Conservation (phyloP, 345 rosid genomes). For the Nephelium lappaceum region DNA sequence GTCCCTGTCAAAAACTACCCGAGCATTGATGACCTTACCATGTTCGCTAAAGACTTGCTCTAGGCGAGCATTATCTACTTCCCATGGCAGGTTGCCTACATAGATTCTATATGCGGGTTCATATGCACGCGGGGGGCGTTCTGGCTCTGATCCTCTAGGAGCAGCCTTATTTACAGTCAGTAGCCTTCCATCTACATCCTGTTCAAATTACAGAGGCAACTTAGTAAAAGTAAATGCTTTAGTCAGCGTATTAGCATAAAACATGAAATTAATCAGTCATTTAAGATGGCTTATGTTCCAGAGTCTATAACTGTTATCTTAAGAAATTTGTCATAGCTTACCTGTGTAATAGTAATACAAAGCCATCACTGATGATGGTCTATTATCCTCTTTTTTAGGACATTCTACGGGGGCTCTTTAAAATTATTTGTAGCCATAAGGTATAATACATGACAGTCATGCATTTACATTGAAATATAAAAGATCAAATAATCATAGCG, state of each 20-base stretch:
- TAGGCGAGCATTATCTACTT: slow-evolving; percentile 67
- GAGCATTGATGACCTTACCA: slow-evolving; percentile 82
- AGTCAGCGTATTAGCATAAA: not conserved
- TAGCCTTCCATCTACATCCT: slow-evolving; percentile 78
- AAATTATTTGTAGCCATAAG: not conserved
- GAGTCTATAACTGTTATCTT: not conserved
- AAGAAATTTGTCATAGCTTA: not conserved
- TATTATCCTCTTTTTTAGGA: not conserved
- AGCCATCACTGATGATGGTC: not conserved
- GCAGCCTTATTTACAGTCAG: slow-evolving; percentile 87
- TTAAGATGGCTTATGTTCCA: not conserved
- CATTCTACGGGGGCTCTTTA: not conserved
- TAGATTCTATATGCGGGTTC: slow-evolving; percentile 62
- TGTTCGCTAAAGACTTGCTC: slow-evolving; percentile 88
- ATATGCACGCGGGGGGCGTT: slow-evolving; percentile 58
- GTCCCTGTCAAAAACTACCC: slow-evolving; percentile 81
- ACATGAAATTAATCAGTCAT: not conserved
- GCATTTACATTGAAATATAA: not conserved
- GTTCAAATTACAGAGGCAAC: slow-evolving; percentile 23
- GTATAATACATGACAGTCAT: not conserved
- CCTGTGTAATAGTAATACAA: not conserved
- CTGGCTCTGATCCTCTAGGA: slow-evolving; percentile 74
- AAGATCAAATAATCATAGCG: not conserved
- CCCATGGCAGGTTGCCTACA: slow-evolving; percentile 92
- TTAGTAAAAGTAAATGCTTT: not conserved